A percentile compares a stretch with the other conserved stretches of the same genome.
Conservation (phyloP, 768 basidiomycete genomes). For the Leccinum subtestaceum region DNA sequence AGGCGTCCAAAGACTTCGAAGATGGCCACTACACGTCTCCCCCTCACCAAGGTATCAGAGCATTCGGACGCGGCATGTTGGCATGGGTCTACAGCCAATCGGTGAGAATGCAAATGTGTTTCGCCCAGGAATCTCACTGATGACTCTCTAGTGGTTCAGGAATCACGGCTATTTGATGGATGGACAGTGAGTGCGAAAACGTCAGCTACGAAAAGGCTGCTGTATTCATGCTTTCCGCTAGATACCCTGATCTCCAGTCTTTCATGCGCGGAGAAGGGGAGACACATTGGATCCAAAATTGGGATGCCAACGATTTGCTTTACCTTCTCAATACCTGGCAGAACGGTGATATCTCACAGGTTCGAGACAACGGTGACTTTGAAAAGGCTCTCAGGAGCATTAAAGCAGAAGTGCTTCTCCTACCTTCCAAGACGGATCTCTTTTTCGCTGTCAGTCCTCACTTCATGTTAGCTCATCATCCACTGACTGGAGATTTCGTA, state of each 20-base stretch:
- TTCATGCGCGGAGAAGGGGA: constrained; percentile 53
- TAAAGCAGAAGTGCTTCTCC: constrained; percentile 51
- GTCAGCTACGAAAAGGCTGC: not conserved
- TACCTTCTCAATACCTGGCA: constrained; percentile 50
- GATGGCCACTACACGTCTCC: constrained; percentile 47
- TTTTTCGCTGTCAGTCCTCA: constrained; percentile 45
- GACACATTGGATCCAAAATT: constrained; percentile 37
- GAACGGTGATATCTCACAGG: constrained; percentile 45
- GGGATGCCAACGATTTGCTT: constrained; percentile 57
- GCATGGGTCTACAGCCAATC: constrained; percentile 56
- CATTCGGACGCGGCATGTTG: constrained; percentile 51
- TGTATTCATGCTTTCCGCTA: constrained; percentile 15
- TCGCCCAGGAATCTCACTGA: constrained; percentile 54
- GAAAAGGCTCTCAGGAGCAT: constrained; percentile 39
- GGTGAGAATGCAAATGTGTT: constrained; percentile 68
- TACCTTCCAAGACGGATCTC: constrained; percentile 56
- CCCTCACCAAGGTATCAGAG: constrained; percentile 50
- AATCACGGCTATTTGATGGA: constrained; percentile 40
- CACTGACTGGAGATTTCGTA: constrained; percentile 16
- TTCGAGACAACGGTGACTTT: constrained; percentile 44
- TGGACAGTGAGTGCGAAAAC: constrained; percentile 33
- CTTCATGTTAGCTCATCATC: not conserved
- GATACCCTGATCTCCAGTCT: constrained; percentile 45
- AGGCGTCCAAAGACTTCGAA: constrained; percentile 51
- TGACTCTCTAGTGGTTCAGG: constrained; percentile 47